phyloP scores from a whole-genome alignment of 768 basidiomycete genomes.

The Podaxis rugospora region DNA sequence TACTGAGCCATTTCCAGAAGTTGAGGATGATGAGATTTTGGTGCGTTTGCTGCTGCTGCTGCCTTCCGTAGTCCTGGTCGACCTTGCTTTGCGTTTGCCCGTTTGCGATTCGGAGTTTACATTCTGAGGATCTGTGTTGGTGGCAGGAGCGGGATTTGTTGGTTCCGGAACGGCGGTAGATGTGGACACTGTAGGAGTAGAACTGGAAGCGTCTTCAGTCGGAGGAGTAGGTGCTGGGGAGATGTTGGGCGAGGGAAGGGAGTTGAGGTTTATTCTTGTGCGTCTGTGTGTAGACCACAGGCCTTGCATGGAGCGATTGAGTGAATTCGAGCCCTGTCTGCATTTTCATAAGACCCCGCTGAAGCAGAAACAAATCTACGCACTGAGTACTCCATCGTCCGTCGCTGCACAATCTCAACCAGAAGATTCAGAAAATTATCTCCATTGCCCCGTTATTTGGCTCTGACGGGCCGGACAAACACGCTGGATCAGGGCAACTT shows the following conservation, averaged over 20 bases:
- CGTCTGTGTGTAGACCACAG: constrained; percentile 66
- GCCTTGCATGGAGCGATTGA: constrained; percentile 78
- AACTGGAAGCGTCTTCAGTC: constrained; percentile 19
- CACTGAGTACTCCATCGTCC: constrained; percentile 24
- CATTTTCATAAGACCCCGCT: constrained; percentile 28
- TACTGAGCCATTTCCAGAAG: constrained; percentile 24
- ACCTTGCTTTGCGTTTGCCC: constrained; percentile 63
- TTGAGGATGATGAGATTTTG: constrained; percentile 32
- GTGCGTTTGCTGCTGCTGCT: constrained; percentile 49
- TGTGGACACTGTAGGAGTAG: constrained; percentile 13
- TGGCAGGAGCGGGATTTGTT: constrained; percentile 8
- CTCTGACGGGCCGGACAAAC: background rate
- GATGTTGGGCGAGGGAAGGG: constrained; percentile 25
- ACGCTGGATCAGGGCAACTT: background rate
- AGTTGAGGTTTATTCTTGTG: constrained; percentile 68
- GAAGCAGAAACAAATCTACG: constrained; percentile 12
- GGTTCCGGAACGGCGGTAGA: constrained; percentile 11
- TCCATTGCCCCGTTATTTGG: background rate
- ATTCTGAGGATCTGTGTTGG: constrained; percentile 15
- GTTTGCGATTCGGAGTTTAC: constrained; percentile 11
- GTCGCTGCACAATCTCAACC: background rate
- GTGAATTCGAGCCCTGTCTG: constrained; percentile 69
- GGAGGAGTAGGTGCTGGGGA: constrained; percentile 21
- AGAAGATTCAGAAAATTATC: background rate
- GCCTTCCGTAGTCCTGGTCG: constrained; percentile 45